A percentile compares a stretch with the other conserved stretches of the same genome.
phyloP scores from a whole-genome alignment of 2,329 filamentous ascomycete genomes.

The Verticillium nubilum region DNA sequence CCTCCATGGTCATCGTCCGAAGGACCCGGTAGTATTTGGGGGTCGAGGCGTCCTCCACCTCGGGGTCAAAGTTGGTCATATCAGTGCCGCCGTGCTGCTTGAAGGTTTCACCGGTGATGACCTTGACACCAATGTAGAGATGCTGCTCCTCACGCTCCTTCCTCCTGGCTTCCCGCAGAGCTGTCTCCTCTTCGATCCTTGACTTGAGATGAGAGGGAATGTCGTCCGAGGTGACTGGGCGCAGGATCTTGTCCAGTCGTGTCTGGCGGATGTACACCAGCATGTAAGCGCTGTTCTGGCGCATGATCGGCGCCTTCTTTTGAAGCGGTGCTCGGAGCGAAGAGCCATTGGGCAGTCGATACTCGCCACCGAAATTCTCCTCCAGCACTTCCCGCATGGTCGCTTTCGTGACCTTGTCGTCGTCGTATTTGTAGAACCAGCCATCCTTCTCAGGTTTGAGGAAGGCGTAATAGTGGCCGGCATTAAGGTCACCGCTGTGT shows the following conservation, averaged over 20 bases:
- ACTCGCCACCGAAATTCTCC: constrained; percentile 94
- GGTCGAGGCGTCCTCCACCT: constrained; percentile 58
- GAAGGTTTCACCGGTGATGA: constrained; percentile 80
- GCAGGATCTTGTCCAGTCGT: constrained; percentile 75
- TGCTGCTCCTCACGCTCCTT: constrained; percentile 94
- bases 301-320: constrained; percentile 54
- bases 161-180: constrained; percentile 65
- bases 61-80: constrained; percentile 62
- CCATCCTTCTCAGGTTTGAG: constrained; percentile 90
- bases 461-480: constrained; percentile 97
- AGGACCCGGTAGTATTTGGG: constrained; percentile 70
- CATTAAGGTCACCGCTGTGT: constrained; percentile 93
- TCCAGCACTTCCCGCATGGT: constrained; percentile 88
- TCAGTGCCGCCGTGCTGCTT: constrained; percentile 78
- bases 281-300: constrained; percentile 91
- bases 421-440: constrained; percentile 94
- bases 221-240: constrained; percentile 68
- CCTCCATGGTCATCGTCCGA: constrained; percentile 67
- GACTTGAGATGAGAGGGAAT: constrained; percentile 71
- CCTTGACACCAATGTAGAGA: constrained; percentile 79
- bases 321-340: constrained; percentile 37
- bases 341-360: constrained; percentile 45
- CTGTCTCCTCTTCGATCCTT: constrained; percentile 74
- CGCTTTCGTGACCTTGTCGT: constrained; percentile 93
- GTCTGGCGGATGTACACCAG: constrained; percentile 93